These are phyloP conservation scores for Emergomyces pasteurianus DNA, from an alignment of 2,329 filamentous ascomycete species.

Conservation along the genomic window DNA sequence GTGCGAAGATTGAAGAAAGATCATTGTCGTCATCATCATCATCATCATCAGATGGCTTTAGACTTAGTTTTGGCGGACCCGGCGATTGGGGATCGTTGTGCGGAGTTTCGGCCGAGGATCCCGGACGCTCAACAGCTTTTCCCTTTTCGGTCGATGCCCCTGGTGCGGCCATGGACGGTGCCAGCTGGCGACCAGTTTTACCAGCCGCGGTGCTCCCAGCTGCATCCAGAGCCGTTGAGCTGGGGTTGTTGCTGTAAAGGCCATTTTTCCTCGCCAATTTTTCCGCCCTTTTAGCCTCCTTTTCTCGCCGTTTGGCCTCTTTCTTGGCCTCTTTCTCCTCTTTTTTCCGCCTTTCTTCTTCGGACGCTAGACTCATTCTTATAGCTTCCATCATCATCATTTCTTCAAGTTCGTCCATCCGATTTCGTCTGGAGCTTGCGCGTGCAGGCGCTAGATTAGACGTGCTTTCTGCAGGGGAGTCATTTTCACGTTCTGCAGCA, in stretches of 20 bases:
- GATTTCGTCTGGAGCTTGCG: constrained; percentile 45
- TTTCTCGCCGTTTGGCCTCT: constrained; percentile 72
- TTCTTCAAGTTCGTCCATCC: constrained; percentile 83
- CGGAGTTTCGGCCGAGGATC: constrained; percentile 10
- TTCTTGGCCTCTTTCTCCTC: constrained; percentile 71
- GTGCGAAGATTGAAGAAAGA: constrained; percentile 26
- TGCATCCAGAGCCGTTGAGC: constrained; percentile 48
- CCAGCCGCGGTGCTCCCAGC: constrained; percentile 24
- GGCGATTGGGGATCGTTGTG: constrained; percentile 24
- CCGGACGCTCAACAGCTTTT: constrained; percentile 53
- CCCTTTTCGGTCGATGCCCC: constrained; percentile 44
- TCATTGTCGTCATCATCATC: constrained; percentile 12
- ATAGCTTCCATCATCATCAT: constrained; percentile 99
- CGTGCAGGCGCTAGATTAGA: constrained; percentile 29
- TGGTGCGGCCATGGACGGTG: constrained; percentile 27
- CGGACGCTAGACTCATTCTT: constrained; percentile 73
- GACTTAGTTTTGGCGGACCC: constrained; percentile 15
- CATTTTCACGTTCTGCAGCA: constrained; percentile 20
- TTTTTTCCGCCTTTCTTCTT: constrained; percentile 83
- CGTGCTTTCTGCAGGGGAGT: constrained; percentile 24
- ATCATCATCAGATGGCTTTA: constrained; percentile 11
- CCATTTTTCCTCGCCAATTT: constrained; percentile 55
- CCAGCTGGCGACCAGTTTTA: constrained; percentile 26
- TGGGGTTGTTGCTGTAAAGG: constrained; percentile 44
- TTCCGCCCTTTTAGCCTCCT: constrained; percentile 66